Evolutionary conservation across 2,329 filamentous ascomycete species (phyloP).

Genomic region (Myriosclerotinia scirpicola): DNA sequence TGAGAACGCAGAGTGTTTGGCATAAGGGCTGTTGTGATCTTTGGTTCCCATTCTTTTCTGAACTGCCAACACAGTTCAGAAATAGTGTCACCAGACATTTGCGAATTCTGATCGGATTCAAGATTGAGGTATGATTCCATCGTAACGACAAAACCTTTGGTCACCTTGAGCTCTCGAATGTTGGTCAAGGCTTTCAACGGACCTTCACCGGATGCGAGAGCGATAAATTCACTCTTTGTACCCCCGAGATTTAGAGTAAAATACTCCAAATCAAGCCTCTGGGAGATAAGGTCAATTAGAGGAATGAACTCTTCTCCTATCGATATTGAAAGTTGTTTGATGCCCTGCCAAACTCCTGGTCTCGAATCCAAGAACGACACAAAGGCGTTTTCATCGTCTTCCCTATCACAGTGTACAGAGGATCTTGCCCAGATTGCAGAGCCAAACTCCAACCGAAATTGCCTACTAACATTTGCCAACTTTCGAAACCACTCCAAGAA

Average conservation of each 20-base stretch:
- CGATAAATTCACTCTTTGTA: neutral
- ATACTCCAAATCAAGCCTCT: neutral
- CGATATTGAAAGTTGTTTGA: neutral
- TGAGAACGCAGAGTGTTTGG: no score
- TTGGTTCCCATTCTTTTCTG: no score
- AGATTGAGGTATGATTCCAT: no score
- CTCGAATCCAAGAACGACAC: neutral
- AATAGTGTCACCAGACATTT: no score
- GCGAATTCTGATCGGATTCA: no score
- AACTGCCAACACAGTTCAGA: no score
- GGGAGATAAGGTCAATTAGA: neutral
- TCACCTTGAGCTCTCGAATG: neutral
- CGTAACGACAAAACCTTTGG: neutral
- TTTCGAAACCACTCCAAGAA: neutral
- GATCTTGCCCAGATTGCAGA: neutral
- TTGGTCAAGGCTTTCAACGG: neutral
- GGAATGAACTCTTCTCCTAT: accelerated
- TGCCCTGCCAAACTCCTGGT: neutral
- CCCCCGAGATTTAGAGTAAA: neutral
- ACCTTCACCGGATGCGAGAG: neutral
- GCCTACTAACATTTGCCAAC: neutral
- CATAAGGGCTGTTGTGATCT: no score
- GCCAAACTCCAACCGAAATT: neutral
- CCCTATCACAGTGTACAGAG: neutral
- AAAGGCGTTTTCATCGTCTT: neutral